Percentiles rank a stretch among this genome's conserved stretches.
These are phyloP conservation scores for Domatiomyces globalis DNA, from an alignment of 2,329 filamentous ascomycete genomes.

Conservation along the genomic window DNA sequence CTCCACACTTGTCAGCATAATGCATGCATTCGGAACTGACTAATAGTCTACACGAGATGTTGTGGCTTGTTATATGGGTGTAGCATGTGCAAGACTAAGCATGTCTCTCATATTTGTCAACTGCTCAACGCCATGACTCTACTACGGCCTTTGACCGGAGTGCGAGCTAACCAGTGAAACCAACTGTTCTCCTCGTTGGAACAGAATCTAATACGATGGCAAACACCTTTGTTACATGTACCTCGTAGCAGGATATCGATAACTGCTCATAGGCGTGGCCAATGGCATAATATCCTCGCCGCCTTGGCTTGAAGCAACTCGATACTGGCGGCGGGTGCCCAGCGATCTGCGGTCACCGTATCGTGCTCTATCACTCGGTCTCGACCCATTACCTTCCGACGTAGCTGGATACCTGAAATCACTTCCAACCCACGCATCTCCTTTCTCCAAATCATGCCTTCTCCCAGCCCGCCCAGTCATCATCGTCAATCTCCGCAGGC, in stretches of 20 bases:
- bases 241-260: no score
- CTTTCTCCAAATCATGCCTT: neutral
- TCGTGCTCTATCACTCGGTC: no score
- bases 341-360: neutral
- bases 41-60: neutral
- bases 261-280: no score
- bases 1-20: no score
- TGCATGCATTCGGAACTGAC: no score
- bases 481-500: neutral
- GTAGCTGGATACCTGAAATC: neutral
- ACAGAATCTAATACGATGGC: neutral
- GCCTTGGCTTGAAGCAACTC: neutral
- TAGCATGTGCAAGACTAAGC: neutral
- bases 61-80: neutral
- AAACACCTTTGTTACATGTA: neutral
- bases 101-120: neutral
- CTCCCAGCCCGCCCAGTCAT: neutral
- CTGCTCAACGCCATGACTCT: neutral
- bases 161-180: neutral
- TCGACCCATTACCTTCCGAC: neutral
- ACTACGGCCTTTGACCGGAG: neutral
- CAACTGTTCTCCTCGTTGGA: neutral
- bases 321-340: neutral
- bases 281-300: neutral
- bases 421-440: neutral